Conservation (phyloP, 257 asterid species). For the Solanum pennellii region DNA sequence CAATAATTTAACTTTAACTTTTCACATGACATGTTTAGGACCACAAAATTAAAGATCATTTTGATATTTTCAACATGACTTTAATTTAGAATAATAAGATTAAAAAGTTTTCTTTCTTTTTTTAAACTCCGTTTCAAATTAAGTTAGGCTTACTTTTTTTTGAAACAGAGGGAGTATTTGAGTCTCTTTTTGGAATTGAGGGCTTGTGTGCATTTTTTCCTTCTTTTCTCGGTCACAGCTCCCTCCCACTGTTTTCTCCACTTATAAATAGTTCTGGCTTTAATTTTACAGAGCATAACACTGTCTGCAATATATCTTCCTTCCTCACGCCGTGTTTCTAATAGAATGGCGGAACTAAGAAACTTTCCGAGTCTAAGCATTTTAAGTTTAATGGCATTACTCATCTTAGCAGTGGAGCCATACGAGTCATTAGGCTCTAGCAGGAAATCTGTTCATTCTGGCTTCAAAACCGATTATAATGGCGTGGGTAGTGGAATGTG, state of each 20-base stretch:
- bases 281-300: neutral
- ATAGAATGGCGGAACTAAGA: conserved; percentile 15
- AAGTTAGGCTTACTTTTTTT: too few relatives aligned
- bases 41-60: accelerated
- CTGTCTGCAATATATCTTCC: neutral
- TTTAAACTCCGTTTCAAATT: too few relatives aligned
- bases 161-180: too few relatives aligned
- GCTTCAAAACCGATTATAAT: neutral
- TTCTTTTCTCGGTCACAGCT: neutral
- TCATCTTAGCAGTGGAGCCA: conserved; percentile 3
- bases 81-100: too few relatives aligned
- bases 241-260: neutral
- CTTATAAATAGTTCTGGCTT: neutral
- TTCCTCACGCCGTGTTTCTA: neutral
- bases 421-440: conserved; percentile 22
- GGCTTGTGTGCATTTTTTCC: neutral
- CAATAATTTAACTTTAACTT: too few relatives aligned
- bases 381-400: neutral
- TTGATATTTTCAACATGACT: too few relatives aligned
- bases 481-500: conserved; percentile 32
- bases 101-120: too few relatives aligned
- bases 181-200: neutral
- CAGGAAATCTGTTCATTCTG: conserved; percentile 8
- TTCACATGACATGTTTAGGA: too few relatives aligned
- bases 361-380: conserved; percentile 1